Evolutionary conservation across 2,329 filamentous ascomycete species (phyloP).

Genomic region (Fonsecaea erecta): DNA sequence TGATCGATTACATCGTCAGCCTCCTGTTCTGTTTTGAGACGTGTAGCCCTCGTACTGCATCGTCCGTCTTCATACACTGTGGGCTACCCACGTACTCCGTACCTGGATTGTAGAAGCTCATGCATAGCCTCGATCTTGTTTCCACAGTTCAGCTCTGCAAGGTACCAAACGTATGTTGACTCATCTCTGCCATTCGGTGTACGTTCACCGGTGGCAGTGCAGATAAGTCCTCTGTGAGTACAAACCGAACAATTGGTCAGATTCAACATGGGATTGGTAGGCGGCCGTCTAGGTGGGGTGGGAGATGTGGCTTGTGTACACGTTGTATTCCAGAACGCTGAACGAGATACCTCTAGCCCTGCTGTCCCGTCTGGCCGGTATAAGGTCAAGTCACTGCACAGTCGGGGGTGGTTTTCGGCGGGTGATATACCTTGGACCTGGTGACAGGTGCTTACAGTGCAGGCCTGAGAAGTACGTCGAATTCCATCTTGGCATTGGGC

Average conservation of each 20-base stretch:
- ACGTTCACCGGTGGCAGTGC: constrained; percentile 20
- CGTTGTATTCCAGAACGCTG: neutral
- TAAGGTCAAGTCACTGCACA: neutral
- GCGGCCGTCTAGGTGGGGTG: neutral
- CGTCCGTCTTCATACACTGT: neutral
- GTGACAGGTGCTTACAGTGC: neutral
- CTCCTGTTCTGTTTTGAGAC: neutral
- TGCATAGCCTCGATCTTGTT: neutral
- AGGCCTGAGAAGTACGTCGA: neutral
- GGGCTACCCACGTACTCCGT: neutral
- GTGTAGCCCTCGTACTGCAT: neutral
- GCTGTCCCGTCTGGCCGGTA: neutral
- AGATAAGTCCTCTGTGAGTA: neutral
- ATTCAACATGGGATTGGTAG: neutral
- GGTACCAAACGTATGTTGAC: constrained; percentile 21
- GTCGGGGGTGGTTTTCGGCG: neutral
- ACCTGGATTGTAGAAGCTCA: neutral
- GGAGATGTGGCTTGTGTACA: neutral
- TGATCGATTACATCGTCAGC: neutral
- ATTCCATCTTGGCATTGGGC: neutral
- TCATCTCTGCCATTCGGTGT: neutral
- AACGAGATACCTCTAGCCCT: neutral
- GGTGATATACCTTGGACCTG: neutral
- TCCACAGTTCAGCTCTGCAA: constrained; percentile 24
- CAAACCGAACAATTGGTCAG: constrained; percentile 1